Evolutionary conservation across 1,284 basidiomycete genomes (phyloP).

Genomic region (Fomitopsis palustris): DNA sequence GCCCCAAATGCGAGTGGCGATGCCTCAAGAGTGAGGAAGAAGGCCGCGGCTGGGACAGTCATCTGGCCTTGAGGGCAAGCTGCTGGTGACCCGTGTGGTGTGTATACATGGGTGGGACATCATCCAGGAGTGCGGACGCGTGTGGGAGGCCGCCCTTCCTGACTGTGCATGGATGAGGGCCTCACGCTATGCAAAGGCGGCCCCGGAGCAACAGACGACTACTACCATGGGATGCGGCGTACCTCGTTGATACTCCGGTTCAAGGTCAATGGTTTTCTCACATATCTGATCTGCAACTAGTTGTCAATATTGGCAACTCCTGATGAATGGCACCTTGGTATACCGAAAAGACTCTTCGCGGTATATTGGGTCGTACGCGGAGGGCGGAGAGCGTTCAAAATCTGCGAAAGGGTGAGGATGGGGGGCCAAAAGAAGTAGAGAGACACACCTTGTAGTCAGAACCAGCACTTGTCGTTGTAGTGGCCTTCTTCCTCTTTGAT

Average conservation of each 20-base stretch:
- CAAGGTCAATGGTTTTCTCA: conserved; percentile 41
- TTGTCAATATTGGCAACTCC: background rate
- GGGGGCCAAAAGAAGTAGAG: background rate
- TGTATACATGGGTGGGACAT: no score
- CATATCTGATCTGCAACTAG: conserved; percentile 40
- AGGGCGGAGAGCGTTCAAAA: conserved; percentile 31
- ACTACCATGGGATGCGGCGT: conserved; percentile 5
- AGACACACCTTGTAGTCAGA: conserved; percentile 32
- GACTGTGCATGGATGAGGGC: no score
- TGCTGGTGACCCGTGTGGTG: no score
- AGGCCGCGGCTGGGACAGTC: no score
- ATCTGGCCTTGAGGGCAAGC: no score
- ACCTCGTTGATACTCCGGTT: conserved; percentile 56
- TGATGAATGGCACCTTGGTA: background rate
- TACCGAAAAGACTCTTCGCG: conserved; percentile 43
- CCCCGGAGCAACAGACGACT: background rate
- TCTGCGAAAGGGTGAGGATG: conserved; percentile 2
- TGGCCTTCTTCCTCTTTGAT: conserved; percentile 17
- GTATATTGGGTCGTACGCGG: conserved; percentile 43
- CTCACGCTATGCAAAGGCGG: background rate
- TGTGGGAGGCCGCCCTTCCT: no score
- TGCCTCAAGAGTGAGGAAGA: no score
- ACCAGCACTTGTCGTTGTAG: conserved; percentile 18
- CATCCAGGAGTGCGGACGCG: no score
- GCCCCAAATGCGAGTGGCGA: no score